Evolutionary conservation across 2,329 filamentous ascomycete genomes (phyloP), one percentile per base, ranked within the genome.

Genomic region (Rhinocladiella similis): DNA sequence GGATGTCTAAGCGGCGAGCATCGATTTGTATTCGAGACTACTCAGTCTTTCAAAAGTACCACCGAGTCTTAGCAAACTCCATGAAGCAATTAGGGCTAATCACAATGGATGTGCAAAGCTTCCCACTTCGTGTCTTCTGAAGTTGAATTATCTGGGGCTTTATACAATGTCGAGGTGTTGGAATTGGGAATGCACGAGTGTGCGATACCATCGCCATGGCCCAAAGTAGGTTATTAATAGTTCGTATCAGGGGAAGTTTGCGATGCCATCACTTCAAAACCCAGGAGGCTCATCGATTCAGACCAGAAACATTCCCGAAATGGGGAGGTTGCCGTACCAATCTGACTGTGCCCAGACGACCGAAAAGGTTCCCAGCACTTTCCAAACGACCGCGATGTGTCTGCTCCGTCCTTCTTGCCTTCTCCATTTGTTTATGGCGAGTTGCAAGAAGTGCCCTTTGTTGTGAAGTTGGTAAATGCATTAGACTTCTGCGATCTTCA

Each of bases 391-490:
- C 36, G 41, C 47, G 56, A 13, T 48, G 9, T 38, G 35, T 50
- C 35, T 59, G 59, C 29, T 61, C 59, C 25, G 35, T 56, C 50
- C 56, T 61, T 29, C 45, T 56, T 14, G 59, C 69, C 57, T 65
- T 67, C 19, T 68, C 64, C 47, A 63, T 50, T 60, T 70, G 68
- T 55, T 65, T 67, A 47, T 69, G 62, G 46, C 66, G 67, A 38
- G 62, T 63, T 27, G 62, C 41, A 14, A 72, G 54, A 3, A 69
- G 38, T 3, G 66, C 60, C 2, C 68, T 60, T 58, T 71, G 68
- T 54, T 71, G 62, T 7, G 68, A 57, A 10, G 57, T 36, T 1
- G 70, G 61, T n/a, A 72, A 63, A 33, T 70, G 70, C 0, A 64
- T 55, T 1, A 72, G 56, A 4, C 63, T 66, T 10, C 53, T 49